These are phyloP conservation scores for Tetrapisispora namnaoensis DNA, from an alignment of 805 yeast genomes.

Conservation along the genomic window DNA sequence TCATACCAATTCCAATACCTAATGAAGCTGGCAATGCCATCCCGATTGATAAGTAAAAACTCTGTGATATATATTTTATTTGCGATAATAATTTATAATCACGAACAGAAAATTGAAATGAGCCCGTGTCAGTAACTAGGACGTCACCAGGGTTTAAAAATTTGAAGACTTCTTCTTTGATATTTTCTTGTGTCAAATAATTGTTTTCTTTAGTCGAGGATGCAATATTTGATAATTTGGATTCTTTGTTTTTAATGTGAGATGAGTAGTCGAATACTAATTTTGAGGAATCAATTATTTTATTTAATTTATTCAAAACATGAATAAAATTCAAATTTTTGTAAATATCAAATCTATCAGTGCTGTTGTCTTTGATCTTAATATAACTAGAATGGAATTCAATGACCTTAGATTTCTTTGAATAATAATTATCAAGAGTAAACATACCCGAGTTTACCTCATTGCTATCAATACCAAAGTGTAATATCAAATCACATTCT, in stretches of 20 bases:
- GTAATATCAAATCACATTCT: conserved; percentile 56
- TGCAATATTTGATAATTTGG: neutral
- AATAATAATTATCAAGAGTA: conserved; percentile 34
- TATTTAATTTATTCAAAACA: conserved; percentile 37
- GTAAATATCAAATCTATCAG: conserved; percentile 13
- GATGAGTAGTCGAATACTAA: conserved; percentile 9
- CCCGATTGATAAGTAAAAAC: conserved; percentile 79
- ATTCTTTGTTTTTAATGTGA: neutral
- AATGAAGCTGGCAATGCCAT: conserved; percentile 79
- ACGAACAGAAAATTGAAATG: conserved; percentile 67
- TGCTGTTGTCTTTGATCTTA: conserved; percentile 30
- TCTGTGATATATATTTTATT: conserved; percentile 49
- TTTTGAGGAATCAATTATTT: conserved; percentile 27
- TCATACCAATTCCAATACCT: conserved; percentile 69
- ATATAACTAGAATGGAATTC: conserved; percentile 46
- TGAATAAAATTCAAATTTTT: conserved; percentile 38
- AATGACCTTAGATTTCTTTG: conserved; percentile 34
- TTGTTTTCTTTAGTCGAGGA: neutral
- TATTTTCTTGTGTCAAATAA: neutral
- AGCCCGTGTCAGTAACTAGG: conserved; percentile 71
- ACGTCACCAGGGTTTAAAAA: conserved; percentile 41
- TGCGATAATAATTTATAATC: conserved; percentile 53
- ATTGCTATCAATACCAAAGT: conserved; percentile 57
- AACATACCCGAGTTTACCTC: conserved; percentile 65
- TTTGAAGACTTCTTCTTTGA: neutral